Percentiles rank a stretch among this genome's conserved stretches.
These are phyloP conservation scores for Pharus latifolius DNA, from an alignment of 176 grass and related monocot genomes.

Conservation along the genomic window DNA sequence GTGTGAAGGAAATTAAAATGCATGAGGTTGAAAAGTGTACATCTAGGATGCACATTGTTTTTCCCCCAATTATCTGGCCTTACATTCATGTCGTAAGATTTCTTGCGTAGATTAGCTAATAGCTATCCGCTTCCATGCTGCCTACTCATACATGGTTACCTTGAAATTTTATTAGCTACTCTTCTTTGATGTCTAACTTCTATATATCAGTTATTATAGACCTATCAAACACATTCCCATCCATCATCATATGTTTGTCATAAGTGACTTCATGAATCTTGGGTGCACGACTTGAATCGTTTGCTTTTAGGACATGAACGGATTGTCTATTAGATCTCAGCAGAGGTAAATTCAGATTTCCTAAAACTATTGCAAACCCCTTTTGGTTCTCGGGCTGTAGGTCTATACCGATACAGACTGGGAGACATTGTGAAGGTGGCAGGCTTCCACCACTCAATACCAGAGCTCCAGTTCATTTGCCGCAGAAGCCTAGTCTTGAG, in stretches of 20 bases:
- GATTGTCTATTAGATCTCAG: too few relatives aligned
- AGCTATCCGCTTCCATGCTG: too few relatives aligned
- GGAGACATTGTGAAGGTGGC: constrained; percentile 73
- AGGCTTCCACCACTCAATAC: constrained; percentile 72
- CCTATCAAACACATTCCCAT: neutral
- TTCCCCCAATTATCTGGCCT: too few relatives aligned
- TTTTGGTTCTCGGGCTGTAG: constrained; percentile 17
- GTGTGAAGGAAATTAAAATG: too few relatives aligned
- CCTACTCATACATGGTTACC: too few relatives aligned
- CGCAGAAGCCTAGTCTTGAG: constrained; percentile 86
- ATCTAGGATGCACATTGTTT: too few relatives aligned
- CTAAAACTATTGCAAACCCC: neutral
- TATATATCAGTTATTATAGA: neutral
- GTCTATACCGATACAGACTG: constrained; percentile 81
- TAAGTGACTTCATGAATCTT: neutral
- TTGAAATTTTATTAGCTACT: neutral
- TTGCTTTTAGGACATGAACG: too few relatives aligned
- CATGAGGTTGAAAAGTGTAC: too few relatives aligned
- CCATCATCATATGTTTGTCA: neutral
- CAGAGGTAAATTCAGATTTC: too few relatives aligned
- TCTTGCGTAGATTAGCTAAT: too few relatives aligned
- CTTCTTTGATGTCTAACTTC: neutral
- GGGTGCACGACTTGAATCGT: neutral
- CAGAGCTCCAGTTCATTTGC: constrained; percentile 75
- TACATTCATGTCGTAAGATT: too few relatives aligned